phyloP scores from a whole-genome alignment of 2,329 filamentous ascomycete species.

The Pseudocercospora musae region DNA sequence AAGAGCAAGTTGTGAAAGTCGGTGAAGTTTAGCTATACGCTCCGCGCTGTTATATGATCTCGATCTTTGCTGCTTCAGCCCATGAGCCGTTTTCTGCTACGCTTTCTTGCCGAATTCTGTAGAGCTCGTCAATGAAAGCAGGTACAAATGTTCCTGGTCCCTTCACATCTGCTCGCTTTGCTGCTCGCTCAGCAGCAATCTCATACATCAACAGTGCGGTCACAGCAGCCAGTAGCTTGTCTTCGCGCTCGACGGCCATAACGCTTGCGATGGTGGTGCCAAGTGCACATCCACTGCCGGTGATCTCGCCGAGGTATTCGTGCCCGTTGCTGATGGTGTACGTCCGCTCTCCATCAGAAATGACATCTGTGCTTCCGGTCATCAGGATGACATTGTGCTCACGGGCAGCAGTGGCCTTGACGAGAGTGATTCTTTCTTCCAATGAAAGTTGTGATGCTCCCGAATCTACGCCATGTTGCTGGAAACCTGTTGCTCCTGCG shows the following conservation, averaged over 20 bases:
- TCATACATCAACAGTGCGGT: slow-evolving; percentile 76
- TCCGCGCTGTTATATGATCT: slow-evolving; percentile 30
- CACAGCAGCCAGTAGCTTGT: slow-evolving; percentile 69
- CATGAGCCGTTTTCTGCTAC: slow-evolving; percentile 49
- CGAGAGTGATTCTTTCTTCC: slow-evolving; percentile 60
- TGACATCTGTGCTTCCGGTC: slow-evolving; percentile 73
- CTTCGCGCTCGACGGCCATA: slow-evolving; percentile 59
- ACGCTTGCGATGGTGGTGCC: slow-evolving; percentile 78
- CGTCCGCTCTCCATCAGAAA: slow-evolving; percentile 70
- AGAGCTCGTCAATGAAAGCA: slow-evolving; percentile 73
- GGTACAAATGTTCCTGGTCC: slow-evolving; percentile 87
- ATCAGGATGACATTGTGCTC: slow-evolving; percentile 74
- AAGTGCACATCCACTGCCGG: slow-evolving; percentile 75
- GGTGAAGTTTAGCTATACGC: background rate
- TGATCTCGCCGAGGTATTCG: slow-evolving; percentile 64
- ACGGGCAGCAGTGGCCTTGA: slow-evolving; percentile 62
- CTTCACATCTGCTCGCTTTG: slow-evolving; percentile 56
- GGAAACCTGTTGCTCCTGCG: slow-evolving; percentile 52
- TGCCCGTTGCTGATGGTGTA: slow-evolving; percentile 75
- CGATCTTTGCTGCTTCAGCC: slow-evolving; percentile 52
- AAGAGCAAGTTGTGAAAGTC: slow-evolving; percentile 44
- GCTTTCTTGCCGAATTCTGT: slow-evolving; percentile 48
- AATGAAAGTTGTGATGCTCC: slow-evolving; percentile 53
- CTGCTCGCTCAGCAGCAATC: slow-evolving; percentile 69
- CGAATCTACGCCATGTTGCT: slow-evolving; percentile 82